Evolutionary conservation across 306 rosid genomes (phyloP), one percentile per base, ranked within the genome.

Genomic region (Geum urbanum): DNA sequence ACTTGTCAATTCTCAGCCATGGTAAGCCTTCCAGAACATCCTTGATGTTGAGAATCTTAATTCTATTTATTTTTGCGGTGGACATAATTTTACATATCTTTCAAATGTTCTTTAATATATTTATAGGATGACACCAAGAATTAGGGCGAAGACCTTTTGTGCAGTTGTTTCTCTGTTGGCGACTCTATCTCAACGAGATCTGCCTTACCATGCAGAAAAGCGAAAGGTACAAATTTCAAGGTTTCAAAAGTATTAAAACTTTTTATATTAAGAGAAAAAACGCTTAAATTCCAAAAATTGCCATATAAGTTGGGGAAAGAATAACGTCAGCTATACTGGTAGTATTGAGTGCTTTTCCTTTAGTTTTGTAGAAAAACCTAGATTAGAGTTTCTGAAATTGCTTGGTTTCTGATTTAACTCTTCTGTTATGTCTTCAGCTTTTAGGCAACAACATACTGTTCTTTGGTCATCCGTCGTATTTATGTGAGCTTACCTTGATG

Each of bases 41-140:
- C 74, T 61, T 78, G 15, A 44, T 73, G 63, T 71, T 72, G 69
- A 64, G 66, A 76, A 66, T 54, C 18, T 67, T 56, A 65, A 63
- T 51, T 16, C 61, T 41, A 6, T 65, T 22, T 59, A 40, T 22
- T 7, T 41, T 52, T 35, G 6, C 32, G 52, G 59, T n/a, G 19
- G 20, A 41, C 46, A 3, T 50, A 65, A 0, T 9, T 56, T 61
- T 56, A 2, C 51, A 13, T 80, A 22, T 44, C 43, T 8, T 49
- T 44, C 72, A 76, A 53, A 77, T 78, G 56, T 59, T 73, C 78
- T 67, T 24, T 68, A 66, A 65, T 67, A 57, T 61, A 67, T 67
- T 55, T 84, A 67, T 74, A 92, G 98, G 94, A 75, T 87, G 76
- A 89, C 89, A 70, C 85, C 88, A 79, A 87, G 80, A 78, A 77